Conservation (phyloP, 345 rosid genomes). For the Sapria himalayana region DNA sequence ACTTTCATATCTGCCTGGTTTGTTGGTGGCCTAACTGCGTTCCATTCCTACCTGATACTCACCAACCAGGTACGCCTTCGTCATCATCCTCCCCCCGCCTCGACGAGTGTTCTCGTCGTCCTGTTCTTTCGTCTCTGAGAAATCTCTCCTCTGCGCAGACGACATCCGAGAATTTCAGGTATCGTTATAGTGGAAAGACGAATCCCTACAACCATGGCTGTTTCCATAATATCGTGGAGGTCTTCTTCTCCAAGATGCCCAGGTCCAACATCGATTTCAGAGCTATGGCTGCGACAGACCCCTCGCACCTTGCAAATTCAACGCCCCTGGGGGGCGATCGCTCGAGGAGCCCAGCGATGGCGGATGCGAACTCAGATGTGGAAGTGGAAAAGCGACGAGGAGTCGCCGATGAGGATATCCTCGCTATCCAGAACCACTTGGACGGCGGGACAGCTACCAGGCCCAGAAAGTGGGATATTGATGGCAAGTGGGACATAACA, state of each 20-base stretch:
- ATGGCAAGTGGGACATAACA: constrained; percentile 25
- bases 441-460: constrained; percentile 26
- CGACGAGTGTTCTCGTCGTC: not conserved
- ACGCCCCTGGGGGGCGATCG: constrained; percentile 14
- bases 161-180: constrained; percentile 65
- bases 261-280: constrained; percentile 37
- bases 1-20: constrained; percentile 59
- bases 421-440: constrained; percentile 31
- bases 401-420: constrained; percentile 44
- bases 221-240: constrained; percentile 16
- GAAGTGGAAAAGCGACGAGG: constrained; percentile 34
- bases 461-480: constrained; percentile 13
- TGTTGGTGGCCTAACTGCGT: constrained; percentile 79
- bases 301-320: constrained; percentile 14
- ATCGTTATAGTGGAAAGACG: constrained; percentile 42
- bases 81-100: constrained; percentile 1
- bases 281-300: constrained; percentile 21
- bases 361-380: constrained; percentile 21
- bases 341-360: constrained; percentile 18
- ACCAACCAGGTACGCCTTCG: constrained; percentile 86
- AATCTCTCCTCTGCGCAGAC: constrained; percentile 30
- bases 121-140: not conserved
- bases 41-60: constrained; percentile 61
- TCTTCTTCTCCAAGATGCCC: constrained; percentile 34
- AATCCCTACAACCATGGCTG: constrained; percentile 50